phyloP scores from a whole-genome alignment of 225 moss, liverwort and hornwort genomes.

The Anthoceros angustus region DNA sequence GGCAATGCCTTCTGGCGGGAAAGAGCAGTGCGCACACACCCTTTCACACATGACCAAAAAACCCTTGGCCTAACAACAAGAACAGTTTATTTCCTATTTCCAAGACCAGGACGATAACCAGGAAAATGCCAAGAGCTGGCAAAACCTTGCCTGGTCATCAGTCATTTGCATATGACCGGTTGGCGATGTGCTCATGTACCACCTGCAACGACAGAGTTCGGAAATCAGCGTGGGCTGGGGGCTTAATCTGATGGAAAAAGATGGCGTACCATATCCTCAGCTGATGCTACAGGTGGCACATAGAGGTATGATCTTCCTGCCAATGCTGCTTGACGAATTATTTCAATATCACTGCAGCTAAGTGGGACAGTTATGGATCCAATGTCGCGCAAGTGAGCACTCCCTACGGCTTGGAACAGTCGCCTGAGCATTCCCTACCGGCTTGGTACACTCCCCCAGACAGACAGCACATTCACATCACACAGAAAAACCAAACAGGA shows the following conservation, averaged over 20 bases:
- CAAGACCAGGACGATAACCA: background rate
- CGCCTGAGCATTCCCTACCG: too few relatives aligned
- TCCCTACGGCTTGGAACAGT: background rate
- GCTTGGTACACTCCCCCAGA: too few relatives aligned
- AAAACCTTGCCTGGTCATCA: conserved; percentile 59
- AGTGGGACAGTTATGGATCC: conserved; percentile 34
- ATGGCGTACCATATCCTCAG: conserved; percentile 50
- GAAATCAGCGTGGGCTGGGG: too few relatives aligned
- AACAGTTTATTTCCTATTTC: too few relatives aligned
- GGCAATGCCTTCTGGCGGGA: too few relatives aligned
- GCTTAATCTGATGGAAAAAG: too few relatives aligned
- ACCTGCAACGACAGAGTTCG: too few relatives aligned
- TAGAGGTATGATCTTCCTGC: conserved; percentile 79
- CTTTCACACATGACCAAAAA: too few relatives aligned
- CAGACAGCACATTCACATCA: too few relatives aligned
- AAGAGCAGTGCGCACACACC: background rate
- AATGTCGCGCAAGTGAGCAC: background rate
- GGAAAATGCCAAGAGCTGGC: background rate
- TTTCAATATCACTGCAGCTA: conserved; percentile 85
- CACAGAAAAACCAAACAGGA: too few relatives aligned
- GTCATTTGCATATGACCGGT: conserved; percentile 99
- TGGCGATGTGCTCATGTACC: too few relatives aligned
- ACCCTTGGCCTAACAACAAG: too few relatives aligned
- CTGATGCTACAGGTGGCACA: conserved; percentile 48
- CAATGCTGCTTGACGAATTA: conserved; percentile 92